These are phyloP conservation scores for Cicer bijugum DNA, from an alignment of 306 rosid genomes.

Conservation along the genomic window DNA sequence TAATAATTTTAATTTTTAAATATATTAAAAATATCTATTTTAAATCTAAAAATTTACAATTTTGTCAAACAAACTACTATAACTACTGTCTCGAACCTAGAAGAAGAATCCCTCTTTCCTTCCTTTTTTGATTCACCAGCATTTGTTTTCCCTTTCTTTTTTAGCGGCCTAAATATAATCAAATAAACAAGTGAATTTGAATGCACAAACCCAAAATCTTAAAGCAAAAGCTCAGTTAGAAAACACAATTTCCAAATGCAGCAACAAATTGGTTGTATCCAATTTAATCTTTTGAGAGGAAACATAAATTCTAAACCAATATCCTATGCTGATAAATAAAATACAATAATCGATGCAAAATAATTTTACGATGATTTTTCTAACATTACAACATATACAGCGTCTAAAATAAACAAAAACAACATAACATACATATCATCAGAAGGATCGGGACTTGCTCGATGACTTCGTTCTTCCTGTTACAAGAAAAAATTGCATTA, in stretches of 20 bases:
- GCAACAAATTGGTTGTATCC: conserved; percentile 4
- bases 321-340: conserved; percentile 1
- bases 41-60: no score
- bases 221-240: conserved; percentile 13
- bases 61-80: no score
- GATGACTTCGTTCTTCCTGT: no score
- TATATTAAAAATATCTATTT: no score
- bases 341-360: conserved; percentile 10
- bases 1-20: no score
- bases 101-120: conserved; percentile 52
- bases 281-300: conserved; percentile 18
- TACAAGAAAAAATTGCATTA: no score
- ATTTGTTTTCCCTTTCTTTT: conserved; percentile 65
- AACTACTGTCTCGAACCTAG: no score
- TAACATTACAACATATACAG: background rate
- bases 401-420: conserved; percentile 1
- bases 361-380: background rate
- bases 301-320: conserved; percentile 3
- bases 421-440: no score
- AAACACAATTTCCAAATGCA: conserved; percentile 22
- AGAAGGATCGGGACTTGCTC: no score
- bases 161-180: conserved; percentile 59
- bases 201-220: conserved; percentile 7
- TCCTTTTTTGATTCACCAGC: conserved; percentile 54
- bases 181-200: background rate